phyloP scores from a whole-genome alignment of 768 basidiomycete genomes.

The Fomitopsis pulvina region DNA sequence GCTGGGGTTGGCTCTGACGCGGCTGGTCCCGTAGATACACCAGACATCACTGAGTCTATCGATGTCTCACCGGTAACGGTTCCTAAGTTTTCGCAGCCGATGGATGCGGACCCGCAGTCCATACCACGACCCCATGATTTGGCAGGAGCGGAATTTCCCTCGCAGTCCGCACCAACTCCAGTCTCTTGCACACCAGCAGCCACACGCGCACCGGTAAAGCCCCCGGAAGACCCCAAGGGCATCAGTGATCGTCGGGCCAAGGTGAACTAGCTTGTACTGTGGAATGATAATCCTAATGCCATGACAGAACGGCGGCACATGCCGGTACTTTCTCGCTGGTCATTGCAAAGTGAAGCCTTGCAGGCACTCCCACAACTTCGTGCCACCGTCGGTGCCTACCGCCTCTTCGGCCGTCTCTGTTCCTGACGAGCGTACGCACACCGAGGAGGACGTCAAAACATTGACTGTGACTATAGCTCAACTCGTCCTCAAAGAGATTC shows the following conservation, averaged over 20 bases:
- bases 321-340: constrained; percentile 5
- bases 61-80: too few relatives aligned
- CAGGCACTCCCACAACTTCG: background rate
- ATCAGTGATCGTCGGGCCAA: background rate
- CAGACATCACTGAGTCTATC: background rate
- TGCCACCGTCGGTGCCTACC: too few relatives aligned
- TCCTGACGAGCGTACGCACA: too few relatives aligned
- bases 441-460: too few relatives aligned
- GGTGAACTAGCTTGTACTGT: background rate
- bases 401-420: too few relatives aligned
- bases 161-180: background rate
- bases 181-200: background rate
- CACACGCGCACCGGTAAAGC: background rate
- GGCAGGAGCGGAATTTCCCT: too few relatives aligned
- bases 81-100: too few relatives aligned
- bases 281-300: background rate
- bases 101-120: too few relatives aligned
- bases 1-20: background rate
- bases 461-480: too few relatives aligned
- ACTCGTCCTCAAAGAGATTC: too few relatives aligned
- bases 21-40: too few relatives aligned
- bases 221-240: background rate
- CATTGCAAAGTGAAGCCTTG: constrained; percentile 5
- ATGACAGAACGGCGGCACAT: constrained; percentile 5
- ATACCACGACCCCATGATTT: too few relatives aligned